These are phyloP conservation scores for Porpolomopsis calyptriformis DNA, from an alignment of 768 basidiomycete species.

Conservation along the genomic window DNA sequence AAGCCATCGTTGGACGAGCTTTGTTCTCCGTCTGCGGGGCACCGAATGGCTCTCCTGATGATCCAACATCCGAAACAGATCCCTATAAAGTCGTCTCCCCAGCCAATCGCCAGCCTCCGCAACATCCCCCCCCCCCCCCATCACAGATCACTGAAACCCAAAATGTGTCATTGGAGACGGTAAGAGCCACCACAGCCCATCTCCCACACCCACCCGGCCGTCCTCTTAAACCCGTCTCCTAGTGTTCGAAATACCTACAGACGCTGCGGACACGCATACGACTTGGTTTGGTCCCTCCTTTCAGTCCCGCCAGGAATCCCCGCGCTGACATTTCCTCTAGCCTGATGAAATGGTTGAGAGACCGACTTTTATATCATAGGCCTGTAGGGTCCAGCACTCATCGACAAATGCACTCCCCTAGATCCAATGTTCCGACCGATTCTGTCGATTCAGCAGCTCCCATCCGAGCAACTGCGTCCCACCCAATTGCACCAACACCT, in stretches of 20 bases:
- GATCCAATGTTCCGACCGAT: slow-evolving; percentile 55
- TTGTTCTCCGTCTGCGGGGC: not conserved
- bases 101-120: slow-evolving; percentile 2
- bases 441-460: slow-evolving; percentile 60
- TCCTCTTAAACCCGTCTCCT: slow-evolving; percentile 12
- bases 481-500: slow-evolving; percentile 44
- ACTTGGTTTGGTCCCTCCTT: slow-evolving; percentile 34
- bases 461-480: slow-evolving; percentile 51
- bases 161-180: slow-evolving; percentile 71
- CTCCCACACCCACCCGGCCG: slow-evolving; percentile 5
- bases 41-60: not conserved
- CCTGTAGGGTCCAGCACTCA: too few species aligned
- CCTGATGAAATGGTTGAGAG: slow-evolving; percentile 47
- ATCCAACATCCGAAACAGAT: not conserved
- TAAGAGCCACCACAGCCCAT: slow-evolving; percentile 22
- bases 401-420: too few species aligned
- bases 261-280: slow-evolving; percentile 43
- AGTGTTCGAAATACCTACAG: slow-evolving; percentile 60
- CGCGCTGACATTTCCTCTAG: slow-evolving; percentile 21
- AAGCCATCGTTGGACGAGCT: not conserved
- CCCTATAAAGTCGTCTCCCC: slow-evolving; percentile 8
- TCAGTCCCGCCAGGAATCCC: not conserved
- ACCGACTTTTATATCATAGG: slow-evolving; percentile 10
- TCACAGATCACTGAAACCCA: slow-evolving; percentile 14
- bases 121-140: slow-evolving; percentile 12